Conservation (phyloP, 768 basidiomycete genomes). For the Phylloporus sp. region DNA sequence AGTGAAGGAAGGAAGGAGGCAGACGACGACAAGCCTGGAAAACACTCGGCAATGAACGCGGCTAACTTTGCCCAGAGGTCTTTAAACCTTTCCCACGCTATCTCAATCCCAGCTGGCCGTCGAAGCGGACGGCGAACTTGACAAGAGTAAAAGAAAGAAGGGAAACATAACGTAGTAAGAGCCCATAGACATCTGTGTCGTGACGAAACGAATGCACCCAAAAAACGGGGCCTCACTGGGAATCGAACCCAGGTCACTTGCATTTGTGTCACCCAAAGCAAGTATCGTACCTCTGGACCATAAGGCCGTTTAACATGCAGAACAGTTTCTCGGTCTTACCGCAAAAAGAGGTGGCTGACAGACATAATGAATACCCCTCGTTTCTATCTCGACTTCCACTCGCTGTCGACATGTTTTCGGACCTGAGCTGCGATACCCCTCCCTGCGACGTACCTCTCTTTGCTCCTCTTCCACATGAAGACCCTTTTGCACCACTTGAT, state of each 20-base stretch:
- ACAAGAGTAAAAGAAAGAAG: neutral
- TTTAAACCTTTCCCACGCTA: slow-evolving; percentile 20
- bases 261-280: slow-evolving; percentile 33
- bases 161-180: neutral
- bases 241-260: slow-evolving; percentile 41
- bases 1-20: slow-evolving; percentile 19
- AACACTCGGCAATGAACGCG: slow-evolving; percentile 20
- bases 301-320: slow-evolving; percentile 16
- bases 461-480: neutral
- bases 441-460: slow-evolving; percentile 5
- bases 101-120: slow-evolving; percentile 1
- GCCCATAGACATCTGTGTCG: neutral
- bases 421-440: slow-evolving; percentile 1
- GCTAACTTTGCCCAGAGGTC: slow-evolving; percentile 20
- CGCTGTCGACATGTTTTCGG: slow-evolving; percentile 26
- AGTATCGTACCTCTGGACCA: slow-evolving; percentile 39
- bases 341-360: slow-evolving; percentile 18
- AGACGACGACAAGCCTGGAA: slow-evolving; percentile 15
- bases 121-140: neutral
- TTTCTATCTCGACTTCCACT: neutral
- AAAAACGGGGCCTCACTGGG: slow-evolving; percentile 34
- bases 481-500: slow-evolving; percentile 9
- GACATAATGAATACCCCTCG: neutral
- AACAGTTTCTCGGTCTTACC: too few species aligned
- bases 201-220: neutral